phyloP scores from a whole-genome alignment of 1,139 yeast species.

The Meyerozyma carpophila region DNA sequence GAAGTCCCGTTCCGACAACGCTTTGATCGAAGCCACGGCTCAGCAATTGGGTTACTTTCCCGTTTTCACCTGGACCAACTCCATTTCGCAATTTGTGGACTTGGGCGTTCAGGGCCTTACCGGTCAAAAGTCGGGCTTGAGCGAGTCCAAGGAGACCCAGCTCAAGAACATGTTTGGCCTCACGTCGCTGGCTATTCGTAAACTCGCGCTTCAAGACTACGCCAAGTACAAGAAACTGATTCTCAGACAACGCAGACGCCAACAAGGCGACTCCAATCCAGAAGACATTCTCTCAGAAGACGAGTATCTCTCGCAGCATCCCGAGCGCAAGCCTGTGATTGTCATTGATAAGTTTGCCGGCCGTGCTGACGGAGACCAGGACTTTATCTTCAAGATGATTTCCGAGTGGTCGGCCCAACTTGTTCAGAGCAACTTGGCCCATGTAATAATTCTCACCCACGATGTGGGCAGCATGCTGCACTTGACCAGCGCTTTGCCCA shows the following conservation, averaged over 20 bases:
- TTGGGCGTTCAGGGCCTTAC: constrained; percentile 85
- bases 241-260: constrained; percentile 14
- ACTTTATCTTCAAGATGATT: constrained; percentile 66
- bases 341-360: constrained; percentile 69
- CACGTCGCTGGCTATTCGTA: constrained; percentile 66
- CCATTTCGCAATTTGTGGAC: constrained; percentile 74
- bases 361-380: constrained; percentile 51
- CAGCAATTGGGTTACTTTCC: constrained; percentile 86
- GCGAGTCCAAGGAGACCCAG: constrained; percentile 82
- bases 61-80: constrained; percentile 87
- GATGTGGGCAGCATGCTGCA: constrained; percentile 75
- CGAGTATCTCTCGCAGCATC: constrained; percentile 78
- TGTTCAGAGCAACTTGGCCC: constrained; percentile 76
- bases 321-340: constrained; percentile 81
- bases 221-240: constrained; percentile 17
- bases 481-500: constrained; percentile 70
- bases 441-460: constrained; percentile 80
- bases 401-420: constrained; percentile 88
- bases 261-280: constrained; percentile 1
- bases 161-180: constrained; percentile 75
- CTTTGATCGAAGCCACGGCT: constrained; percentile 64
- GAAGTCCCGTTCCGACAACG: constrained; percentile 69
- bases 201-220: constrained; percentile 51
- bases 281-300: constrained; percentile 49
- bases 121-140: constrained; percentile 89